phyloP scores from a whole-genome alignment of 495 filamentous ascomycete species.

The Penicillium pancosmium region DNA sequence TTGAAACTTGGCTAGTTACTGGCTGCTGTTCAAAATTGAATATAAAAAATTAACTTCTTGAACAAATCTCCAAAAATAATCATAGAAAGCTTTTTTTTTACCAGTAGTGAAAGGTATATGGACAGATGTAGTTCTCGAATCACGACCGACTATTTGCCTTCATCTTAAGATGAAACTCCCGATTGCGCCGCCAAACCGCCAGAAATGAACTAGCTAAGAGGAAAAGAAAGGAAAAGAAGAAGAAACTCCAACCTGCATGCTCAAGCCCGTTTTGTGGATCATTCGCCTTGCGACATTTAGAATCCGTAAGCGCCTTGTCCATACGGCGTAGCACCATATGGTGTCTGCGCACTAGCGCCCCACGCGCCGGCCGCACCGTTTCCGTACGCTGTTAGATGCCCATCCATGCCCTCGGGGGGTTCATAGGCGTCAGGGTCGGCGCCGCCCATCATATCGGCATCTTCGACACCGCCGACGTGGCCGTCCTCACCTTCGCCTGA shows the following conservation, averaged over 20 bases:
- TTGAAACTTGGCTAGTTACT: no score
- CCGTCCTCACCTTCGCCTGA: slow-evolving; percentile 47
- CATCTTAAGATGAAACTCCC: slow-evolving; percentile 23
- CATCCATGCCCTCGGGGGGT: slow-evolving; percentile 63
- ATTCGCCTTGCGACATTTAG: slow-evolving; percentile 13
- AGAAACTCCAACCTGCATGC: slow-evolving; percentile 31
- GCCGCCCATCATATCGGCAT: slow-evolving; percentile 59
- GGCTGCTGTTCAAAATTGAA: no score
- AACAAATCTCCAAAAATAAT: no score
- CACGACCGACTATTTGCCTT: background rate
- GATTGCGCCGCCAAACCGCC: slow-evolving; percentile 29
- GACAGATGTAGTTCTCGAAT: background rate
- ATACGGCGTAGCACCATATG: slow-evolving; percentile 73
- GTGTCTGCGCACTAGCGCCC: slow-evolving; percentile 61
- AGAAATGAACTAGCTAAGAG: slow-evolving; percentile 13
- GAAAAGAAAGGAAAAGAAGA: slow-evolving; percentile 15
- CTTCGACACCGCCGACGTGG: slow-evolving; percentile 51
- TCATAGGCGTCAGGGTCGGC: slow-evolving; percentile 63
- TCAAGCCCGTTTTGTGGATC: slow-evolving; percentile 17
- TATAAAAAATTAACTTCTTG: no score
- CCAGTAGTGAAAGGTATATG: slow-evolving; percentile 3
- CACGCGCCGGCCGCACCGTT: slow-evolving; percentile 63
- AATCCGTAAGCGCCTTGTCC: slow-evolving; percentile 61
- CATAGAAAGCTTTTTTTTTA: background rate
- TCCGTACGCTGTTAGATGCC: slow-evolving; percentile 77